These are phyloP conservation scores for Fraxinus sp. DNA, from an alignment of 305 asterid genomes.

Conservation along the genomic window DNA sequence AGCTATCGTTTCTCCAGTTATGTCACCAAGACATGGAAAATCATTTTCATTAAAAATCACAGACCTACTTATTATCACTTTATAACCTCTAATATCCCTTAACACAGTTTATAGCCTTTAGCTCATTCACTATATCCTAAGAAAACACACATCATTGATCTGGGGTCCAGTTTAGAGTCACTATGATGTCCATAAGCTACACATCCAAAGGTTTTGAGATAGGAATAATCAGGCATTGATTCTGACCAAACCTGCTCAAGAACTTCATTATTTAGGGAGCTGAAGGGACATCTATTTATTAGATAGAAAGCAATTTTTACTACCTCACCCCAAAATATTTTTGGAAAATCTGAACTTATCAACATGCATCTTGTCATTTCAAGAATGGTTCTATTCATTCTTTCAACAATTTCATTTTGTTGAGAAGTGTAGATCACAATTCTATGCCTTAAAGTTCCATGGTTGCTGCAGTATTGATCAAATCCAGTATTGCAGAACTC, in stretches of 20 bases:
- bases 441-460: not conserved
- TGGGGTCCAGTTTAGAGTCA: not conserved
- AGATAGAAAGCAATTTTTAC: too few relatives aligned
- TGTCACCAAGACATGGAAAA: too few relatives aligned
- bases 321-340: not conserved
- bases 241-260: not conserved
- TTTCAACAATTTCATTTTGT: too few relatives aligned
- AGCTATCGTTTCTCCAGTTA: too few relatives aligned
- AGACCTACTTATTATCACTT: not conserved
- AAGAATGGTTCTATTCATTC: too few relatives aligned
- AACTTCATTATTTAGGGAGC: too few relatives aligned
- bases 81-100: not conserved
- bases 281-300: too few relatives aligned
- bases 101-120: not conserved
- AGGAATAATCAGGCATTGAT: not conserved
- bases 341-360: too few relatives aligned
- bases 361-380: too few relatives aligned
- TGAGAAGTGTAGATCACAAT: not conserved
- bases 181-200: not conserved
- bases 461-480: too few relatives aligned
- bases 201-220: not conserved
- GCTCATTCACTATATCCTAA: not conserved
- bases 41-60: too few relatives aligned
- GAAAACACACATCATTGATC: not conserved
- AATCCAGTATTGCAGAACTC: not conserved